These are phyloP conservation scores for Ophiostoma quercus DNA, from an alignment of 2,329 filamentous ascomycete genomes.

Conservation along the genomic window DNA sequence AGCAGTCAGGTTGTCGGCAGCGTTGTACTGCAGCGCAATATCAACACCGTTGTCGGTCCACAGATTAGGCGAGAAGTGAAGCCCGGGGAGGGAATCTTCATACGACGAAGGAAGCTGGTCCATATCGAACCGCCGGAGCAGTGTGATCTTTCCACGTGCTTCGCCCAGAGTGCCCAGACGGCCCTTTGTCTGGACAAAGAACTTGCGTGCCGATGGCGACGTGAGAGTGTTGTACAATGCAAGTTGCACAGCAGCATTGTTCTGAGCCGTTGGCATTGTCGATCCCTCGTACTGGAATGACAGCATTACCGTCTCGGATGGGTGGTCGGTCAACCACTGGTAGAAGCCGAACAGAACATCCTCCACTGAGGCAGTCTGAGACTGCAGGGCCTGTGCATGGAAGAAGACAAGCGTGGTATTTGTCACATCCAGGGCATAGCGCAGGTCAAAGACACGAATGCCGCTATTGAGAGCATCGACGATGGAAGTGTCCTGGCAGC, in stretches of 20 bases:
- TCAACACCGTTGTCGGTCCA: not conserved
- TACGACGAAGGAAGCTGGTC: not conserved
- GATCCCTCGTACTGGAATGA: constrained; percentile 5
- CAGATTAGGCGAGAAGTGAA: not conserved
- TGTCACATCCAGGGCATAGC: not conserved
- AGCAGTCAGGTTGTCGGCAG: not conserved
- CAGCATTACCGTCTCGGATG: not conserved
- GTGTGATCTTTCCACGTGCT: not conserved
- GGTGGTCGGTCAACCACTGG: not conserved
- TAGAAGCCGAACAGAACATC: not conserved
- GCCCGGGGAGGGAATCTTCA: not conserved
- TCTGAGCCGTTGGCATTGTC: not conserved
- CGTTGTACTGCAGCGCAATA: not conserved
- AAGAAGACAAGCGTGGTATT: constrained; percentile 1
- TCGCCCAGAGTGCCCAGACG: not conserved
- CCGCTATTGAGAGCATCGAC: not conserved
- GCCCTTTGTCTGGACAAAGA: not conserved
- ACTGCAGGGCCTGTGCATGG: not conserved
- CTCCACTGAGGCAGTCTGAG: not conserved
- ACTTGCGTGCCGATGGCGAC: not conserved
- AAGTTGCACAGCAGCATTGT: not conserved
- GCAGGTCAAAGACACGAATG: not conserved
- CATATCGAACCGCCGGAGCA: not conserved
- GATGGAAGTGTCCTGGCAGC: not conserved
- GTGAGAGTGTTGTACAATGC: not conserved